Evolutionary conservation across 371 early-diverging fungal genomes (phyloP).

Genomic region (Mortierella sp.): DNA sequence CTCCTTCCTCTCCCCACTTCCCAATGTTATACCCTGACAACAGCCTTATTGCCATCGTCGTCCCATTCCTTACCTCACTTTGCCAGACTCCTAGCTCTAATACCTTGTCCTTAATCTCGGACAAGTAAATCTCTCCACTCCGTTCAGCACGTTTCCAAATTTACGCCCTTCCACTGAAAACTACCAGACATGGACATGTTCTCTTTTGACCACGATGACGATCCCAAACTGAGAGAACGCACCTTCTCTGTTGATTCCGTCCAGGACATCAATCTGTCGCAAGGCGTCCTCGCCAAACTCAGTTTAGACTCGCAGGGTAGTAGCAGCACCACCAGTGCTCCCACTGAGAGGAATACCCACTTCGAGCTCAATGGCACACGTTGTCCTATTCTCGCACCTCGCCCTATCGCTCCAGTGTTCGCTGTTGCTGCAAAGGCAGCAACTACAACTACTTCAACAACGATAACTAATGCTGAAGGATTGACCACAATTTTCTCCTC

Average conservation of each 20-base stretch:
- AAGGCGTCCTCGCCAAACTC: slow-evolving; percentile 15
- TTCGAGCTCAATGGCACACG: not conserved
- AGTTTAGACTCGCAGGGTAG: not conserved
- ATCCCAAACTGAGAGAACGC: slow-evolving; percentile 48
- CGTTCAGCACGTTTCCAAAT: not conserved
- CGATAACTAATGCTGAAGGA: slow-evolving; percentile 8
- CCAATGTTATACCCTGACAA: slow-evolving; percentile 48
- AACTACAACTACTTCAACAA: slow-evolving; percentile 10
- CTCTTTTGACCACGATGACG: slow-evolving; percentile 56
- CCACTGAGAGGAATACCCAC: not conserved
- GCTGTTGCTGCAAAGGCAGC: slow-evolving; percentile 3
- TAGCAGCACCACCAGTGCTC: not conserved
- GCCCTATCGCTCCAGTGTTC: slow-evolving; percentile 27
- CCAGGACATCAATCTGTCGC: slow-evolving; percentile 15
- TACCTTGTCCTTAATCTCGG: slow-evolving; percentile 7
- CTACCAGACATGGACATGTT: slow-evolving; percentile 48
- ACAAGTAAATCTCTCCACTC: slow-evolving; percentile 18
- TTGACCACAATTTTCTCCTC: slow-evolving; percentile 5
- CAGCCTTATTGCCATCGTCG: slow-evolving; percentile 23
- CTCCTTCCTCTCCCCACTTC: slow-evolving; percentile 13
- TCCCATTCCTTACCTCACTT: slow-evolving; percentile 49
- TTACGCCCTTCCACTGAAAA: not conserved
- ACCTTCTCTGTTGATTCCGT: slow-evolving; percentile 45
- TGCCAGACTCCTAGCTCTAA: slow-evolving; percentile 40
- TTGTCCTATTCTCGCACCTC: slow-evolving; percentile 37